Evolutionary conservation across 129 eudicot species (phyloP), one percentile per base, ranked within the genome.

Genomic region (sunflower (Helianthus annuus)): DNA sequence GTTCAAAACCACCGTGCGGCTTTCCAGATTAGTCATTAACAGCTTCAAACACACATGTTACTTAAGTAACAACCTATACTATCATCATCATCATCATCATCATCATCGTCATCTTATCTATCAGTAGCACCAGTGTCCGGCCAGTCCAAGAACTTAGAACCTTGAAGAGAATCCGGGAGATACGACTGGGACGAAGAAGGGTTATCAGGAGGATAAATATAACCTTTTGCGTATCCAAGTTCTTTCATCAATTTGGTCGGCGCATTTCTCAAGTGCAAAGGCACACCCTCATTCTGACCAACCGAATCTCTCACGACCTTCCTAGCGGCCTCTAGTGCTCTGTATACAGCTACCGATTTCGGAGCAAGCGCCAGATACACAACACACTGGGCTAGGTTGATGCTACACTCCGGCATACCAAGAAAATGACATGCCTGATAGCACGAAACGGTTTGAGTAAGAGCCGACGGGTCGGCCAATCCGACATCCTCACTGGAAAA

Each of bases 401-500:
- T 79, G 34, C 86, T 79, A 69, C 98, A 90, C 63, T 90, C 98
- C 0, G 97, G 98, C 97, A 90, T 85, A 15, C 97, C 97, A n/a
- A 87, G 65, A 82, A 88, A 87, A 81, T 86, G 98, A 40, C 98
- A 94, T 6, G 96, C 97, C 49, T 94, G 97, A 61, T 90, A 84
- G 73, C 97, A 94, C 1, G 96, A 88, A n/a, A 94, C 97, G 8
- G 98, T 97, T 71, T 90, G 97, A 0, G 84, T 29, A 2, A 94
- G 77, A 24, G 98, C 97, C 7, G 58, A 64, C 0, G 98, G 82
- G 64, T 94, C 97, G 6, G 96, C 98, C 68, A 94, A 68, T 22
- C 98, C 98, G 27, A 94, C 90, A 69, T 94, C 98, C 71, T 90
- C 97, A 38, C 96, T 83, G 2, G 98, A 86, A 66, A 90, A 94